A percentile compares a stretch with the other conserved stretches of the same genome.
Evolutionary conservation across 495 filamentous ascomycete species (phyloP).

Genomic region (Cercophora samala): DNA sequence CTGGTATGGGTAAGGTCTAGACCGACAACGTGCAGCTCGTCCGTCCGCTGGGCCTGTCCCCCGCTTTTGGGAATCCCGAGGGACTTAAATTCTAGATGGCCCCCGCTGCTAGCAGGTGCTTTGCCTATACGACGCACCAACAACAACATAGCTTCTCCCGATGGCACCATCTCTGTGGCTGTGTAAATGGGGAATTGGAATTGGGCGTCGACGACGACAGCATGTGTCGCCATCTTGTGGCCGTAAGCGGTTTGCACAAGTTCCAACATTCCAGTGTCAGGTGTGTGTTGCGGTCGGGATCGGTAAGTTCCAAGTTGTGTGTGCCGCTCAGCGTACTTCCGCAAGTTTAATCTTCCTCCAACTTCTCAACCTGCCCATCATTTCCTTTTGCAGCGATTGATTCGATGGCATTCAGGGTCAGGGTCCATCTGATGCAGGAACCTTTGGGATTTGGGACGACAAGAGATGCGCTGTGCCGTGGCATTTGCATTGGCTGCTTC

Average conservation of each 20-base stretch:
- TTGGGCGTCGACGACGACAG: too few relatives aligned
- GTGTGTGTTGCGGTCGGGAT: background rate
- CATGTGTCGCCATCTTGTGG: background rate
- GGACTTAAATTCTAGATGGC: background rate
- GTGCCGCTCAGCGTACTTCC: background rate
- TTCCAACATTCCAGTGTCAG: background rate
- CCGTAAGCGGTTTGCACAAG: background rate
- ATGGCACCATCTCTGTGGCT: background rate
- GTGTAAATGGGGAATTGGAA: background rate
- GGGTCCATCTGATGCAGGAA: background rate
- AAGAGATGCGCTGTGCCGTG: background rate
- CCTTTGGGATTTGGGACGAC: background rate
- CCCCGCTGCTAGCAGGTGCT: background rate
- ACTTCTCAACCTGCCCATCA: background rate
- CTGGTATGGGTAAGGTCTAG: slow-evolving; percentile 1
- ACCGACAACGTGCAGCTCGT: background rate
- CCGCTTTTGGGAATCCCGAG: background rate
- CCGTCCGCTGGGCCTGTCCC: background rate
- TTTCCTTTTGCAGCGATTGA: background rate
- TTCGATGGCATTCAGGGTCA: background rate
- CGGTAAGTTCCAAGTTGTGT: background rate
- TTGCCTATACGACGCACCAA: background rate
- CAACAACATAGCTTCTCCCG: background rate
- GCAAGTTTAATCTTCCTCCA: background rate
- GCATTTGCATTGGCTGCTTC: background rate